phyloP scores from a whole-genome alignment of 2,329 filamentous ascomycete genomes.

The Pseudogymnoascus sp. region DNA sequence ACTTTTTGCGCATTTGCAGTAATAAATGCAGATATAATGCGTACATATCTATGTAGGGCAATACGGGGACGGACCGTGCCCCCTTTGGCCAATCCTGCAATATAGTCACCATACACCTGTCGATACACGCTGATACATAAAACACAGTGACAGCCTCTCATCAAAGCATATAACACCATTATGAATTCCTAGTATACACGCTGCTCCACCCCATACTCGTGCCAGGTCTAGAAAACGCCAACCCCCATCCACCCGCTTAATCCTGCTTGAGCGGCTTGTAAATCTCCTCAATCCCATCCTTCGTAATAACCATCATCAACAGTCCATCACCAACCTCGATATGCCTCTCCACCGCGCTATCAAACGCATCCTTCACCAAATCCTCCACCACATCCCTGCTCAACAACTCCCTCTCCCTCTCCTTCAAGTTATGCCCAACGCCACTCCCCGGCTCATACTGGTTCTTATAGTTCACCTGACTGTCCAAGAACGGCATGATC shows the following conservation, averaged over 20 bases:
- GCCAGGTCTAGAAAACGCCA: constrained; percentile 8
- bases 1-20: no score
- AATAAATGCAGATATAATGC: no score
- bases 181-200: constrained; percentile 6
- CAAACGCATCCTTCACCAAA: constrained; percentile 93
- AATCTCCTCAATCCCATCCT: constrained; percentile 79
- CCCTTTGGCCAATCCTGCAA: no score
- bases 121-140: not conserved
- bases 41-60: no score
- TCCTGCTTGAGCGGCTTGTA: constrained; percentile 83
- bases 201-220: not conserved
- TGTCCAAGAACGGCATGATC: constrained; percentile 99
- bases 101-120: not conserved
- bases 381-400: constrained; percentile 68
- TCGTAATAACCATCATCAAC: constrained; percentile 91
- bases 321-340: constrained; percentile 96
- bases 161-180: constrained; percentile 1
- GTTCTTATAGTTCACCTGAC: constrained; percentile 99
- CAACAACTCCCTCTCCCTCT: constrained; percentile 63
- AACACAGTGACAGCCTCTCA: not conserved
- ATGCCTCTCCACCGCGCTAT: constrained; percentile 94
- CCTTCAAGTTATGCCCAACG: constrained; percentile 69
- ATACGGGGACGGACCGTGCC: no score
- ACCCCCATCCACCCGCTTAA: constrained; percentile 36
- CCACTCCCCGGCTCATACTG: constrained; percentile 87